phyloP scores from a whole-genome alignment of 176 grass and related monocot genomes.

The Oryza nivara region DNA sequence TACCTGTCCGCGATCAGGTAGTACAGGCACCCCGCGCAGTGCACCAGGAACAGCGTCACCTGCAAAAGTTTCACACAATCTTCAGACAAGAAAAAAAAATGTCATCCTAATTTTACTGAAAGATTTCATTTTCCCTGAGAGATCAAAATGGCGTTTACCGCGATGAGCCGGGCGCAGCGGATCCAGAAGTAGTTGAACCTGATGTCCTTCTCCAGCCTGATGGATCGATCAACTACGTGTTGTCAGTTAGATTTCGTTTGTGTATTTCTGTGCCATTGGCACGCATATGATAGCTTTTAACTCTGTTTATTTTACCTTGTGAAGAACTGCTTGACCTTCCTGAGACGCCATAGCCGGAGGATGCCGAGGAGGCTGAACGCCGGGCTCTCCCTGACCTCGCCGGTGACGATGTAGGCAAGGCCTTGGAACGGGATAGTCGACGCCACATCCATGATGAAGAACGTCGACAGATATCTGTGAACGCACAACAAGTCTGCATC shows the following conservation, averaged over 20 bases:
- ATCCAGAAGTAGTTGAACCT: conserved; percentile 99
- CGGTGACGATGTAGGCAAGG: conserved; percentile 72
- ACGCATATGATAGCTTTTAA: neutral
- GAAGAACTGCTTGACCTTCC: conserved; percentile 92
- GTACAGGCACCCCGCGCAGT: conserved; percentile 84
- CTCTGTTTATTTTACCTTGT: conserved; percentile 55
- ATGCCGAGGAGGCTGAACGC: conserved; percentile 73
- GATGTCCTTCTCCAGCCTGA: conserved; percentile 96
- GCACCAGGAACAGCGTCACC: conserved; percentile 94
- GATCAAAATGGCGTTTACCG: conserved; percentile 35
- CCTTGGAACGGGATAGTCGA: conserved; percentile 88
- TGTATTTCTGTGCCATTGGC: too few relatives aligned
- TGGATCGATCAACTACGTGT: neutral
- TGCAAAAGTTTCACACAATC: neutral
- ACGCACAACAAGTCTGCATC: neutral
- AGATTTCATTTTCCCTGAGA: too few relatives aligned
- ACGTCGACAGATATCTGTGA: conserved; percentile 79
- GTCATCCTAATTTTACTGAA: too few relatives aligned
- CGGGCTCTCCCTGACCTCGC: conserved; percentile 54
- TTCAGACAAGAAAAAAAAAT: too few relatives aligned
- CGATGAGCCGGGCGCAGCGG: conserved; percentile 64
- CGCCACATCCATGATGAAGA: conserved; percentile 93
- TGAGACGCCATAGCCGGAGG: conserved; percentile 88
- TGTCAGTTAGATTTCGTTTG: conserved; percentile 5
- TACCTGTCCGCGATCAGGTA: conserved; percentile 88